Evolutionary conservation across 169 alveolate genomes (phyloP), one percentile per base, ranked within the genome.

Genomic region (Cryptosporidium sp.): DNA sequence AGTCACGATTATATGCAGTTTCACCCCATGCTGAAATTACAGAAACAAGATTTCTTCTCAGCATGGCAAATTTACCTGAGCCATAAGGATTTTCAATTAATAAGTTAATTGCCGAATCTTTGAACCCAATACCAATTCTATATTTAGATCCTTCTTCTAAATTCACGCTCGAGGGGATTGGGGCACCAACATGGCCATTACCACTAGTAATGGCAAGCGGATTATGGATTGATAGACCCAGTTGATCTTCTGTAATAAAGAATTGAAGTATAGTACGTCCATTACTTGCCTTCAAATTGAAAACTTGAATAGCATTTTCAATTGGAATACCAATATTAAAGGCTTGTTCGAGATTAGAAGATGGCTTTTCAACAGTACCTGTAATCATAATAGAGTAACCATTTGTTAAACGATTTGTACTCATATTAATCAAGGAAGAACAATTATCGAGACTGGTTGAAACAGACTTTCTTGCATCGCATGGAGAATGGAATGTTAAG

Each of bases 11-110:
- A 70, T 80, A 29, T 9, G 31, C 0, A 0, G 86, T 73, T 73
- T 53, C 86, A 31, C 70, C 70, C 89, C 89, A 80, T 8, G 10
- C 89, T 26, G 56, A 21, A 62, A 60, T 14, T 73, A 53, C 39
- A 18, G 73, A 21, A 62, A 44, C 58, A 39, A 75, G 42, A 45
- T 21, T 23, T 42, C 86, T 73, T 39, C 86, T 73, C 10, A 80
- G 1, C 12, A 37, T 23, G 9, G 56, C 12, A n/a, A 12, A 37
- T 14, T 80, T 80, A 10, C 68, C 68, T 3, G 89, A 80, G 26
- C 80, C 80, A 80, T 37, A 80, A 12, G 89, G 89, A 65, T 18
- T 29, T 21, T 80, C 89, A 39, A 80, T 65, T 45, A 80, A 44
- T 14, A 42, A 33, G 18, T 62, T 58, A 35, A 80, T 10, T 18